Evolutionary conservation across 1,284 basidiomycete species (phyloP).

Genomic region (Leccinum subspadiceum): DNA sequence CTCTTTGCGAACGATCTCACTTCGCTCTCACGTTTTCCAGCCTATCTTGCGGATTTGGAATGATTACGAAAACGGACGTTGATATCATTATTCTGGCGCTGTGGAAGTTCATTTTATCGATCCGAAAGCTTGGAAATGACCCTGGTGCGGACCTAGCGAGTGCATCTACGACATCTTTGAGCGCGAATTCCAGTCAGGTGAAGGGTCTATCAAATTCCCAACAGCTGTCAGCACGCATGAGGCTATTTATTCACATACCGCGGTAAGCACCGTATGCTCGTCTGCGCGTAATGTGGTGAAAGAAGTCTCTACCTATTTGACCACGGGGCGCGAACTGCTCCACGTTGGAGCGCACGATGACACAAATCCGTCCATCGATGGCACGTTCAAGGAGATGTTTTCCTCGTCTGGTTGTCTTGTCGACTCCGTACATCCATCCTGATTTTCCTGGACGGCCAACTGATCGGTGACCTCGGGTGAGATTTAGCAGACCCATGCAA

Average conservation of each 20-base stretch:
- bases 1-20: neutral
- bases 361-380: slow-evolving; percentile 1
- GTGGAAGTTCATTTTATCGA: neutral
- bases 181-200: neutral
- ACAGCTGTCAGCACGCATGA: neutral
- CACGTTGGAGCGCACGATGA: neutral
- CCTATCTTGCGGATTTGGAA: neutral
- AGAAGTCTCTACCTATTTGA: neutral
- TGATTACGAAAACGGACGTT: neutral
- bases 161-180: slow-evolving; percentile 1
- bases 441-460: neutral
- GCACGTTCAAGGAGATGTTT: slow-evolving; percentile 2
- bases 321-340: neutral
- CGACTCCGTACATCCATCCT: neutral
- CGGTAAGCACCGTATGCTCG: neutral
- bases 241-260: neutral
- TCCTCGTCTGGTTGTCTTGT: neutral
- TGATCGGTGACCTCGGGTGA: slow-evolving; percentile 1
- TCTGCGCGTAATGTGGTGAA: neutral
- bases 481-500: neutral
- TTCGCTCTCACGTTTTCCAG: neutral
- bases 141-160: slow-evolving; percentile 7
- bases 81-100: neutral
- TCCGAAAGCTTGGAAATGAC: neutral
- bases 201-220: neutral